Conservation (phyloP, 1,284 basidiomycete genomes). For the Melampsora larici-populina region DNA sequence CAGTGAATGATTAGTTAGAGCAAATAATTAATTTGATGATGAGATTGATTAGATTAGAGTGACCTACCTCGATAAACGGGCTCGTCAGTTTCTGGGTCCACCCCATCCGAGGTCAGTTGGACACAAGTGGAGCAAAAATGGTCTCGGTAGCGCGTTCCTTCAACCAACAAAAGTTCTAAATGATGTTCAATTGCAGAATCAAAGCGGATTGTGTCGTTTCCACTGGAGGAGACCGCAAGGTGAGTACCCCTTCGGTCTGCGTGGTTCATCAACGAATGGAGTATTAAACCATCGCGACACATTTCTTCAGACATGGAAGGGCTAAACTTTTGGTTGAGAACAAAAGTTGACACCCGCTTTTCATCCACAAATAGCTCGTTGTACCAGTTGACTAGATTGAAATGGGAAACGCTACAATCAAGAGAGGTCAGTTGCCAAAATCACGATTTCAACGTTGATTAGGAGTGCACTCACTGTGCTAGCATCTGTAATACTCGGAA, state of each 20-base stretch:
- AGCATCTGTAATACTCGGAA: not conserved
- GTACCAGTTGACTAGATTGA: not conserved
- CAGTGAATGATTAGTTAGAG: too few relatives aligned
- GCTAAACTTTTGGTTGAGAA: not conserved
- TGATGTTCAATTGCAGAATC: not conserved
- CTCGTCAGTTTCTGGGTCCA: not conserved
- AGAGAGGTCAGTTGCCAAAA: too few relatives aligned
- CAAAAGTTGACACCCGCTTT: not conserved
- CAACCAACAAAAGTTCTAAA: not conserved
- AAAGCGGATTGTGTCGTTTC: not conserved
- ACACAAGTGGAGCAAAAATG: not conserved
- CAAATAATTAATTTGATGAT: too few relatives aligned
- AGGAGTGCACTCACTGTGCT: not conserved
- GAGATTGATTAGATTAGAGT: not conserved
- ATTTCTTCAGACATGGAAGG: not conserved
- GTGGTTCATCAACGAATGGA: too few relatives aligned
- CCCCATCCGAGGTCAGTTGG: not conserved
- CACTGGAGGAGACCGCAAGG: not conserved
- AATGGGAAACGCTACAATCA: not conserved
- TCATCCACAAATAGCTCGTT: not conserved
- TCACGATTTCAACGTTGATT: too few relatives aligned
- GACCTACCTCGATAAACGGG: not conserved
- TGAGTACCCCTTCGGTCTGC: too few relatives aligned
- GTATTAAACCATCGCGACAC: not conserved
- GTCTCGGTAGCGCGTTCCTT: not conserved